Conservation (phyloP, 345 rosid genomes). For the Tarenaya hassleriana region DNA sequence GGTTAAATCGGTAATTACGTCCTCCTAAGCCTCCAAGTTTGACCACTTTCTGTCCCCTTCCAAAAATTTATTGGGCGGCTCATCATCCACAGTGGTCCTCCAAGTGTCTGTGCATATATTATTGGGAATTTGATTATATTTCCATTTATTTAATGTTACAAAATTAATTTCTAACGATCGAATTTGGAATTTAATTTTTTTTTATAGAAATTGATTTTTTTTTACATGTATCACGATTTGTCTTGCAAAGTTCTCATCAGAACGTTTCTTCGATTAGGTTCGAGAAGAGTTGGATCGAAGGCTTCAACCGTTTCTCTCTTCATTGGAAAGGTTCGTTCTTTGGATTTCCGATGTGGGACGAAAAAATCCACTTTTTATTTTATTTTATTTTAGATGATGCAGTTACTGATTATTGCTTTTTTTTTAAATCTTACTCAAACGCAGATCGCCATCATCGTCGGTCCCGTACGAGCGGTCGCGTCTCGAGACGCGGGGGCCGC, state of each 20-base stretch:
- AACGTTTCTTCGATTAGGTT: slow-evolving; percentile 27
- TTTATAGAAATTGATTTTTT: neutral
- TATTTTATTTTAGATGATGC: neutral
- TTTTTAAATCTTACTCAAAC: neutral
- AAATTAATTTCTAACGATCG: neutral
- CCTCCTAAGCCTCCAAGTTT: slow-evolving; percentile 23
- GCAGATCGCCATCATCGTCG: neutral
- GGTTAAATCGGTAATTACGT: neutral
- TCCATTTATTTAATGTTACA: too few species aligned
- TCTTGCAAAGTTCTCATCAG: neutral
- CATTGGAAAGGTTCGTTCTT: slow-evolving; percentile 29
- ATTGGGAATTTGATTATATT: too few species aligned
- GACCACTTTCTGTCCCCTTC: slow-evolving; percentile 19
- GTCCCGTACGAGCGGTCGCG: slow-evolving; percentile 28
- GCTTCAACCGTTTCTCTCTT: slow-evolving; percentile 14
- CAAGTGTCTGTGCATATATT: neutral
- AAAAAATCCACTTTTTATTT: neutral
- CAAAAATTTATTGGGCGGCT: slow-evolving; percentile 4
- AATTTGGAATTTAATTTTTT: neutral
- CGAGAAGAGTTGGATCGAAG: slow-evolving; percentile 39
- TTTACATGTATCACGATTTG: neutral
- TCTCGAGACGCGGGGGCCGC: slow-evolving; percentile 28
- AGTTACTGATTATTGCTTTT: neutral
- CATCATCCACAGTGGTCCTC: slow-evolving; percentile 17
- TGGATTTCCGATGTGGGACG: neutral